phyloP scores from a whole-genome alignment of 495 filamentous ascomycete species.

The Annulohypoxylon nitens region DNA sequence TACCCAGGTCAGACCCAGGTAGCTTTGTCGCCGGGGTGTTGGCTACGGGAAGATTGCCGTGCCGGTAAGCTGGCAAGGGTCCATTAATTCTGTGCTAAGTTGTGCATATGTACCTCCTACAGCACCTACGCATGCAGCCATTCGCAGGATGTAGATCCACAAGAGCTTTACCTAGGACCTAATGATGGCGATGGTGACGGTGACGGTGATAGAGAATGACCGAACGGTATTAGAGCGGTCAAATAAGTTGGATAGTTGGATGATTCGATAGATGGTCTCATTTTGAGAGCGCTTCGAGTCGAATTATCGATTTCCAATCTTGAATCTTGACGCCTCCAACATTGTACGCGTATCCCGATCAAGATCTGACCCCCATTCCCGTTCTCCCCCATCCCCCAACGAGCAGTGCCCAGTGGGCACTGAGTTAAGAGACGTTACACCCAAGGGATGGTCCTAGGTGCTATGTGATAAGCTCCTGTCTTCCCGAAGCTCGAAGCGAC shows the following conservation, averaged over 20 bases:
- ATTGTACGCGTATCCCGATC: conserved; percentile 3
- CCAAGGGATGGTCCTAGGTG: conserved; percentile 13
- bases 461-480: conserved; percentile 26
- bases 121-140: conserved; percentile 9
- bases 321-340: neutral
- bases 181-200: conserved; percentile 1
- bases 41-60: conserved; percentile 46
- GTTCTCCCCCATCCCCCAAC: conserved; percentile 4
- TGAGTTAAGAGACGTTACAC: conserved; percentile 30
- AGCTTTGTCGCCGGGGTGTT: neutral
- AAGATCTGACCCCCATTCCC: conserved; percentile 1
- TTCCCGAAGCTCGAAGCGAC: neutral
- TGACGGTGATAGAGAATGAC: conserved; percentile 16
- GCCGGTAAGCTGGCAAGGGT: conserved; percentile 44
- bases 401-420: neutral
- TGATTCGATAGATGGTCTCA: neutral
- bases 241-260: conserved; percentile 8
- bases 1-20: conserved; percentile 1
- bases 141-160: conserved; percentile 43
- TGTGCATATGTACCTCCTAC: conserved; percentile 35
- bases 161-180: conserved; percentile 17
- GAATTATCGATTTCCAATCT: conserved; percentile 5
- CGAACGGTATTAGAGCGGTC: conserved; percentile 26
- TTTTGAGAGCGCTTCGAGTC: conserved; percentile 8
- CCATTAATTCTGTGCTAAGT: conserved; percentile 46